Evolutionary conservation across 2,329 filamentous ascomycete species (phyloP).

Genomic region (Fonsecaea erecta): DNA sequence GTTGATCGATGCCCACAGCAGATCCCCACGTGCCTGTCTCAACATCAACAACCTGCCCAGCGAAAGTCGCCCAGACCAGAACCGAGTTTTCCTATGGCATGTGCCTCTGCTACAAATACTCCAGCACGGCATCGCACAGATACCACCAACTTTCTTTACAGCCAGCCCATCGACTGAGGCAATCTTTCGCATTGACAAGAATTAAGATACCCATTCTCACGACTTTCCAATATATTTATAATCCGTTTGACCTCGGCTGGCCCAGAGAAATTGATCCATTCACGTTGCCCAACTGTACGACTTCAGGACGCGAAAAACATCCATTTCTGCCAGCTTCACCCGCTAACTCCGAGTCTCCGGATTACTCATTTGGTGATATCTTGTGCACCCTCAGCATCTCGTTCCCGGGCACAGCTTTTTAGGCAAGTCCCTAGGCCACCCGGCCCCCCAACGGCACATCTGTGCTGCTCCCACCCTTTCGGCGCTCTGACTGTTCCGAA

Average conservation of each 20-base stretch:
- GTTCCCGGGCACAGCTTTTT: background rate
- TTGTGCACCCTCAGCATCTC: background rate
- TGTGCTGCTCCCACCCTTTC: background rate
- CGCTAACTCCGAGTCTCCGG: constrained; percentile 14
- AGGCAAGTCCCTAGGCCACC: background rate
- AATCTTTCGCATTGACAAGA: constrained; percentile 2
- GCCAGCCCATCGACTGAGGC: background rate
- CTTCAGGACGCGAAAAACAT: background rate
- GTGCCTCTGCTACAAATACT: constrained; percentile 11
- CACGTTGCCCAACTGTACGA: background rate
- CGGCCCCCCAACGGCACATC: background rate
- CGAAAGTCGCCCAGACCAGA: background rate
- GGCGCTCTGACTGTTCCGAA: constrained; percentile 19
- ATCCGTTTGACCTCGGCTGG: constrained; percentile 13
- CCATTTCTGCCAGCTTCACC: background rate
- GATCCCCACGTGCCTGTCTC: constrained; percentile 33
- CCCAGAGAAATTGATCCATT: background rate
- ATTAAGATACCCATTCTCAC: background rate
- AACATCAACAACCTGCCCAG: constrained; percentile 13
- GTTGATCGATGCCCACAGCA: constrained; percentile 13
- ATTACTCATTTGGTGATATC: constrained; percentile 14
- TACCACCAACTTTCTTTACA: background rate
- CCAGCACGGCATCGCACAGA: background rate
- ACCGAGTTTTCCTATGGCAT: background rate
- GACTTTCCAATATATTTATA: background rate